A percentile compares a stretch with the other conserved stretches of the same genome.
These are phyloP conservation scores for Pezizomycotina sp. DNA, from an alignment of 2,329 filamentous ascomycete genomes.

Conservation along the genomic window DNA sequence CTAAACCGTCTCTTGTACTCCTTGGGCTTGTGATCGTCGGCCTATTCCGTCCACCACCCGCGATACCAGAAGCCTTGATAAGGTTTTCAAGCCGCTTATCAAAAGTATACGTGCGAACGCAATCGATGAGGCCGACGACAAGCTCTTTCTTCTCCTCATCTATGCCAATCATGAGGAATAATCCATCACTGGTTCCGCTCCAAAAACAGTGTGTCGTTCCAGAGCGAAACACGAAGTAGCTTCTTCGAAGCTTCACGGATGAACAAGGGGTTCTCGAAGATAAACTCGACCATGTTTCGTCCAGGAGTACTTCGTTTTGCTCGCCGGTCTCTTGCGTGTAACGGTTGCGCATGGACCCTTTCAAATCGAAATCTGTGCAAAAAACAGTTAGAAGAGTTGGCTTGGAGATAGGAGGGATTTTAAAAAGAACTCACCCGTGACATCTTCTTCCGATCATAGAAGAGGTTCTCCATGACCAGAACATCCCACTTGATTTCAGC, in stretches of 20 bases:
- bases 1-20: slow-evolving; percentile 94
- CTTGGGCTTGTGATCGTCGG: slow-evolving; percentile 95
- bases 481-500: slow-evolving; percentile 90
- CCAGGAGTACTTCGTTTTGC: slow-evolving; percentile 85
- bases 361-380: slow-evolving; percentile 56
- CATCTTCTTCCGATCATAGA: slow-evolving; percentile 83
- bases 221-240: slow-evolving; percentile 74
- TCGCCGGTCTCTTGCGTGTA: slow-evolving; percentile 93
- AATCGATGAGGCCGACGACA: slow-evolving; percentile 90
- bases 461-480: slow-evolving; percentile 91
- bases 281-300: slow-evolving; percentile 99
- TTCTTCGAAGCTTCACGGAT: slow-evolving; percentile 93
- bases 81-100: slow-evolving; percentile 99
- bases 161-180: slow-evolving; percentile 98
- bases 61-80: slow-evolving; percentile 93
- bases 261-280: slow-evolving; percentile 92
- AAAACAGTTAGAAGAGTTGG: background rate
- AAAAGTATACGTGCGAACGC: slow-evolving; percentile 96
- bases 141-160: slow-evolving; percentile 80
- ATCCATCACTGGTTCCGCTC: slow-evolving; percentile 94
- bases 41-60: slow-evolving; percentile 56
- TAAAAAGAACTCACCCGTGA: slow-evolving; percentile 38
- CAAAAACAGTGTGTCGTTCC: slow-evolving; percentile 93
- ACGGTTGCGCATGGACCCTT: slow-evolving; percentile 95
- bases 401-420: background rate